These are phyloP conservation scores for Eucalyptus curtisii DNA, from an alignment of 345 rosid genomes.

Conservation along the genomic window DNA sequence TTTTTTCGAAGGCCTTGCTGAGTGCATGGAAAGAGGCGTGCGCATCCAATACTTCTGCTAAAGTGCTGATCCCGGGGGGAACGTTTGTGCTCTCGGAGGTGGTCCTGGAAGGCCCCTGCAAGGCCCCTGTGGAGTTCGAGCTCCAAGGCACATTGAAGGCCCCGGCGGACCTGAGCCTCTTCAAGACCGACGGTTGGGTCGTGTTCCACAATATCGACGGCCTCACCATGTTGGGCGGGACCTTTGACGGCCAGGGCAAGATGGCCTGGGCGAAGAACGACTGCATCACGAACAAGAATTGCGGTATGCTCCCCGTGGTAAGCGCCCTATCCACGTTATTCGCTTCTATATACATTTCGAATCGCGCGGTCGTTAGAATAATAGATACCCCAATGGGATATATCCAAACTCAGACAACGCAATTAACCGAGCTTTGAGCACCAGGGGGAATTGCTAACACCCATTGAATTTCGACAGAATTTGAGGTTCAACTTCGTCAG, in stretches of 20 bases:
- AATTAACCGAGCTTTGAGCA: background rate
- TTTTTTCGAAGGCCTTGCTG: conserved; percentile 1
- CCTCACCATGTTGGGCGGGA: conserved; percentile 34
- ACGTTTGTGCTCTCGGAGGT: conserved; percentile 9
- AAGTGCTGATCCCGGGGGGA: conserved; percentile 30
- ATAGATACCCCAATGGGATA: background rate
- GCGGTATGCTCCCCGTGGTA: conserved; percentile 31
- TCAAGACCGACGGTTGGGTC: conserved; percentile 31
- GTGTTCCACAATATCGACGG: conserved; percentile 14
- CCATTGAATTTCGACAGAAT: conserved; percentile 9
- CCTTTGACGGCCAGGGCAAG: conserved; percentile 51
- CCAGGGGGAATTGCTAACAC: background rate
- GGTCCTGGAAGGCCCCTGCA: conserved; percentile 33
- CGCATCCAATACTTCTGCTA: conserved; percentile 9
- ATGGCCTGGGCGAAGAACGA: conserved; percentile 17
- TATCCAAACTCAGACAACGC: background rate
- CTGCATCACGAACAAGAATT: conserved; percentile 9
- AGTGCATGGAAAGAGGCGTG: conserved; percentile 42
- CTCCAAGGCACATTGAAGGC: conserved; percentile 31
- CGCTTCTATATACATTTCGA: background rate
- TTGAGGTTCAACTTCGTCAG: conserved; percentile 27
- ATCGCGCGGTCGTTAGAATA: background rate
- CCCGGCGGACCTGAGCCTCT: conserved; percentile 1
- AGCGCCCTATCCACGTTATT: background rate
- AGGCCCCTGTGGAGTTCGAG: background rate